Conservation (phyloP, 2,329 filamentous ascomycete genomes). For the Claviceps sp. region DNA sequence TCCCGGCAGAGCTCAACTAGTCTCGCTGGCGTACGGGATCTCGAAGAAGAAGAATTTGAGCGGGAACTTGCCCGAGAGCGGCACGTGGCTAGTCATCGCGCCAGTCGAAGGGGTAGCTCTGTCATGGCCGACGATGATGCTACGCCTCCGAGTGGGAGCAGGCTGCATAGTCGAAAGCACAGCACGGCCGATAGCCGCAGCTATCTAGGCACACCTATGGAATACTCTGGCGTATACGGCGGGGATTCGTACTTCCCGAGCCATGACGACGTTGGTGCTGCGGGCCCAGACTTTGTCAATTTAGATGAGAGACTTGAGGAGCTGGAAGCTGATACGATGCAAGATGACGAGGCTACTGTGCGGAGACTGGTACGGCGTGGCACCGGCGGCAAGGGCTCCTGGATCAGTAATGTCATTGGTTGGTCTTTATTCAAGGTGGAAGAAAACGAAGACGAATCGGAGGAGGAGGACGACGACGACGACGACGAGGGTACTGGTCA, state of each 20-base stretch:
- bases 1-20: slow-evolving; percentile 52
- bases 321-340: slow-evolving; percentile 34
- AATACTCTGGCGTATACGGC: slow-evolving; percentile 20
- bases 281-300: slow-evolving; percentile 50
- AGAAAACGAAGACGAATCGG: slow-evolving; percentile 41
- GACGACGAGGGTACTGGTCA: slow-evolving; percentile 9
- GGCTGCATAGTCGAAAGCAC: slow-evolving; percentile 29
- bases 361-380: slow-evolving; percentile 41
- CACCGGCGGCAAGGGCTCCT: slow-evolving; percentile 38
- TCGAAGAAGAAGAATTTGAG: slow-evolving; percentile 40
- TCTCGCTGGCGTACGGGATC: slow-evolving; percentile 36
- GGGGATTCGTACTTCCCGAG: slow-evolving; percentile 31
- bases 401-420: slow-evolving; percentile 44
- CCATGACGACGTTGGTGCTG: slow-evolving; percentile 23
- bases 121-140: slow-evolving; percentile 24
- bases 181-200: slow-evolving; percentile 22
- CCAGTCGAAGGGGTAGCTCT: slow-evolving; percentile 34
- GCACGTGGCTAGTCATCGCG: slow-evolving; percentile 32
- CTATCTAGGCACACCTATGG: slow-evolving; percentile 31
- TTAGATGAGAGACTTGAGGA: slow-evolving; percentile 46
- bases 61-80: slow-evolving; percentile 37
- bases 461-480: slow-evolving; percentile 26
- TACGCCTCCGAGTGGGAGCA: slow-evolving; percentile 26
- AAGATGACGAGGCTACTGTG: slow-evolving; percentile 46
- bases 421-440: slow-evolving; percentile 51